These are phyloP conservation scores for Hymenoscyphus albidus DNA, from an alignment of 2,329 filamentous ascomycete species.

Conservation along the genomic window DNA sequence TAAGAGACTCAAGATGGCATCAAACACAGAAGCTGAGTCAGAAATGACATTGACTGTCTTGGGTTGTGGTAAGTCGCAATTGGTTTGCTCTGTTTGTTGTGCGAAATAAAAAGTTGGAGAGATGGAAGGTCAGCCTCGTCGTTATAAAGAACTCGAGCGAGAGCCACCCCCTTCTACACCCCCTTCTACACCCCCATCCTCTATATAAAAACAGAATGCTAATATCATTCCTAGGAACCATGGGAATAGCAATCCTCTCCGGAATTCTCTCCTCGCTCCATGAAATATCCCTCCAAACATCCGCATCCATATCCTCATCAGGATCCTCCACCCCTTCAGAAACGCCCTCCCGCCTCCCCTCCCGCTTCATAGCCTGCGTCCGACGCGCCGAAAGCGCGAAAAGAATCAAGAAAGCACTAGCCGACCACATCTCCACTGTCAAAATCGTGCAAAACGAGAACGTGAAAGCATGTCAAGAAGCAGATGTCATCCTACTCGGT, in stretches of 20 bases:
- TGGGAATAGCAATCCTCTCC: slow-evolving; percentile 80
- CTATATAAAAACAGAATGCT: neutral
- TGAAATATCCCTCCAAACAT: slow-evolving; percentile 46
- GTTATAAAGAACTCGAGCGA: no score
- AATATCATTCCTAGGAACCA: slow-evolving; percentile 54
- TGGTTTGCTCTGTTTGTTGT: slow-evolving; percentile 3
- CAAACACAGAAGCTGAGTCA: slow-evolving; percentile 13
- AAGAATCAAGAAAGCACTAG: slow-evolving; percentile 62
- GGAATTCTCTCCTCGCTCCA: slow-evolving; percentile 72
- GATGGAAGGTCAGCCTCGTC: no score
- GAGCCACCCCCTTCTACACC: neutral
- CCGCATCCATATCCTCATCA: slow-evolving; percentile 37
- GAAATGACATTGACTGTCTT: slow-evolving; percentile 73
- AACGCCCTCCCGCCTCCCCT: slow-evolving; percentile 59
- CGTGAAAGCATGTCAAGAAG: slow-evolving; percentile 59
- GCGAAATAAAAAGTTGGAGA: neutral
- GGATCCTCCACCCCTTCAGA: slow-evolving; percentile 43
- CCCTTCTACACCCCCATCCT: neutral
- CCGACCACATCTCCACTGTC: slow-evolving; percentile 58
- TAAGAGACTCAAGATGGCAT: slow-evolving; percentile 14
- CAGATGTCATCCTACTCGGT: slow-evolving; percentile 71
- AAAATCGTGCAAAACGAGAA: slow-evolving; percentile 71
- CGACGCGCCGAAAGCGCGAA: slow-evolving; percentile 65
- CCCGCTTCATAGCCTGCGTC: slow-evolving; percentile 78
- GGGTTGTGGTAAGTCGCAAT: slow-evolving; percentile 64